Evolutionary conservation across 495 filamentous ascomycete genomes (phyloP).

Genomic region (Jackrogersella multiformis): DNA sequence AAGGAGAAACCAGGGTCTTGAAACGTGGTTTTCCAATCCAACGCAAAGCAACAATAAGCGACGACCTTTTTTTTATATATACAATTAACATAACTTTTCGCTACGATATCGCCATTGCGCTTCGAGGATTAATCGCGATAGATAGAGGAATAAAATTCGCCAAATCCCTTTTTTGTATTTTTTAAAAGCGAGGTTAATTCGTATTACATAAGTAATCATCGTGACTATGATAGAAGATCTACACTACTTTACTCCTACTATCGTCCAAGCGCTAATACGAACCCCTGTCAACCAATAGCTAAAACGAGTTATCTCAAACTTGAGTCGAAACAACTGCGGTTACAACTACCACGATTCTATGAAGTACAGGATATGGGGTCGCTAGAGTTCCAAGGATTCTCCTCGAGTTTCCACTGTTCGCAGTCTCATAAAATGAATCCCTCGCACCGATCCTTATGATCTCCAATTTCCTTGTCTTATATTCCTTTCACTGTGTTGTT

Average conservation of each 20-base stretch:
- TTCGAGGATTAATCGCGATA: not conserved
- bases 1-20: conserved; percentile 26
- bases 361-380: conserved; percentile 6
- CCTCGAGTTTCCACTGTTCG: not conserved
- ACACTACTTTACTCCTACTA: not conserved
- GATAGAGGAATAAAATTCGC: not conserved
- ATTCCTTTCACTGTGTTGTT: not conserved
- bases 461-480: conserved; percentile 23
- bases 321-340: conserved; percentile 37
- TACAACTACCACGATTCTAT: conserved; percentile 12
- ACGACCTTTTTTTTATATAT: no score
- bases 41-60: not conserved
- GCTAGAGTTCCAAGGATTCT: not conserved
- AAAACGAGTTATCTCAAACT: conserved; percentile 23
- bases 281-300: conserved; percentile 13
- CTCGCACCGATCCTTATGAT: conserved; percentile 23
- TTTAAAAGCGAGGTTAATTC: not conserved
- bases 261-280: conserved; percentile 8
- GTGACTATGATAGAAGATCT: not conserved
- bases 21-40: conserved; percentile 15
- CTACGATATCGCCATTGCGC: not conserved
- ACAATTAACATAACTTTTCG: no score
- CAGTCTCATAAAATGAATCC: conserved; percentile 16
- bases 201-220: not conserved
- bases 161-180: not conserved